Evolutionary conservation across 1,139 yeast species (phyloP).

Genomic region (Pichia sp.): DNA sequence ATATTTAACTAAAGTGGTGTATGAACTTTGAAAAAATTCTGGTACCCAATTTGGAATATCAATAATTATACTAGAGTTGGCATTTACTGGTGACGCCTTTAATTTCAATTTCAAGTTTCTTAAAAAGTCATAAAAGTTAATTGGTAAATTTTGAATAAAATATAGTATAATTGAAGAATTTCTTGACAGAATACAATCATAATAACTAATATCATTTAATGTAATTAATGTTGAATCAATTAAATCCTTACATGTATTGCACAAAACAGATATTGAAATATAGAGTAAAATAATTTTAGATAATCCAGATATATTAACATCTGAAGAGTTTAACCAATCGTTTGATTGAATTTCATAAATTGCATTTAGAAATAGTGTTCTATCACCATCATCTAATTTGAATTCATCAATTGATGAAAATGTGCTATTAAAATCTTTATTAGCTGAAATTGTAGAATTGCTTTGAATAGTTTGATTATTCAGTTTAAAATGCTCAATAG

Average conservation of each 20-base stretch:
- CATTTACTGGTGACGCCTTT: background rate
- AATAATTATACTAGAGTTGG: conserved; percentile 2
- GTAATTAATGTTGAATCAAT: conserved; percentile 20
- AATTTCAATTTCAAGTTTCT: background rate
- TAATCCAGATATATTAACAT: background rate
- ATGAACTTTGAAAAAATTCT: background rate
- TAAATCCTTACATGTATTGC: conserved; percentile 1
- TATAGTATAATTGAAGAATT: conserved; percentile 27
- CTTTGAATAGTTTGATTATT: background rate
- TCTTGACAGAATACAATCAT: conserved; percentile 29
- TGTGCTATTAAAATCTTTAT: background rate
- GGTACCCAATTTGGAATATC: conserved; percentile 26
- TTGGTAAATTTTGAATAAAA: conserved; percentile 32
- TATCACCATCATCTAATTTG: background rate
- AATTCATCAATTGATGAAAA: background rate
- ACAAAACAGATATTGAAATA: background rate
- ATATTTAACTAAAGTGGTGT: background rate
- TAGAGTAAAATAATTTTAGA: conserved; percentile 3
- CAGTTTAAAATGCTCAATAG: background rate
- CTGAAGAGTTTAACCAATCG: background rate
- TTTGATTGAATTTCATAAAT: conserved; percentile 1
- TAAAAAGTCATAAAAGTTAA: conserved; percentile 15
- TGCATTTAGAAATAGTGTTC: background rate
- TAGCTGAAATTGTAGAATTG: background rate
- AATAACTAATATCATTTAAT: conserved; percentile 30